phyloP scores from a whole-genome alignment of 2,329 filamentous ascomycete genomes.

The Phoma herbarum region DNA sequence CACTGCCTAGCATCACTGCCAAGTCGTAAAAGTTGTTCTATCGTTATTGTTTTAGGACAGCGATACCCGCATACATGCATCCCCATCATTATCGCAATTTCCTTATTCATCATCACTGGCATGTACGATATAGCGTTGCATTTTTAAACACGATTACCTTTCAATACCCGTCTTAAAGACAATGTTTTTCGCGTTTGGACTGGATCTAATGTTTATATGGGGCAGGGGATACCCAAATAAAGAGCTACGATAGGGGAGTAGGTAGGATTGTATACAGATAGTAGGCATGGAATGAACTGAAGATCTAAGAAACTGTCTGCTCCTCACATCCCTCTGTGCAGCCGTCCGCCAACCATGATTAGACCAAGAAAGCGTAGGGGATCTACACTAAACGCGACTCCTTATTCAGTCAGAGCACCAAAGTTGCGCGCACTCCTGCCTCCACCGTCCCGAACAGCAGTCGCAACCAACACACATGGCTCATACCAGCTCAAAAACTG shows the following conservation, averaged over 20 bases:
- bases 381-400: no score
- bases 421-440: no score
- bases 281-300: constrained; percentile 3
- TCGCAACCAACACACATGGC: no score
- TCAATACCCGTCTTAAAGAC: constrained; percentile 14
- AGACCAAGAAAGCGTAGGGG: no score
- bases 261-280: constrained; percentile 19
- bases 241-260: constrained; percentile 7
- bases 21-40: constrained; percentile 15
- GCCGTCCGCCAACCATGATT: no score
- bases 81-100: constrained; percentile 8
- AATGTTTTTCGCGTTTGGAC: constrained; percentile 10
- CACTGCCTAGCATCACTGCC: constrained; percentile 35
- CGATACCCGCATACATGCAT: constrained; percentile 26
- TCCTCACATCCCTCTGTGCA: no score
- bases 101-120: background rate
- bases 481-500: no score
- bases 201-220: constrained; percentile 25
- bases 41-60: constrained; percentile 18
- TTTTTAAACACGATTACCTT: background rate
- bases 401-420: no score
- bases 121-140: constrained; percentile 20
- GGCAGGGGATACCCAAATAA: constrained; percentile 7
- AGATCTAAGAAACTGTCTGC: background rate
- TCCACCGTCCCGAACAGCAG: no score